Evolutionary conservation across 2,329 filamentous ascomycete genomes (phyloP).

Genomic region (Trichoderma sp.): DNA sequence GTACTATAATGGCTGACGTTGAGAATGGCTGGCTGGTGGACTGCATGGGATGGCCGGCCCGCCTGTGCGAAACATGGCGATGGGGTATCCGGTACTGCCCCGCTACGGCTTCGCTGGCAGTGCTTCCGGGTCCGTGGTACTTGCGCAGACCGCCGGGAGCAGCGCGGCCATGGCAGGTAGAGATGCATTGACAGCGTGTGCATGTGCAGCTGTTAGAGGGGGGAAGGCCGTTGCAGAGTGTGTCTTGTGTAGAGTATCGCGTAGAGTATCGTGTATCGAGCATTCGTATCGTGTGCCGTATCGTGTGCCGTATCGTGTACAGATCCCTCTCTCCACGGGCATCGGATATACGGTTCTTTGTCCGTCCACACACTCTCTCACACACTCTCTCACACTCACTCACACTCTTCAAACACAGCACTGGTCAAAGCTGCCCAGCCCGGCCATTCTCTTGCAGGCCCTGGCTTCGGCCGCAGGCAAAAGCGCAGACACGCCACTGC

Average conservation of each 20-base stretch:
- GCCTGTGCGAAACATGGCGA: conserved; percentile 1
- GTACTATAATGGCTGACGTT: no score
- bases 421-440: no score
- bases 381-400: no score
- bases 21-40: no score
- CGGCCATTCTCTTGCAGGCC: background rate
- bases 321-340: background rate
- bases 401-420: background rate
- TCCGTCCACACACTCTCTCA: background rate
- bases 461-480: background rate
- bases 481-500: conserved; percentile 3
- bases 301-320: background rate
- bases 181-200: background rate
- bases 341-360: background rate
- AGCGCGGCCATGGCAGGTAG: background rate
- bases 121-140: conserved; percentile 19
- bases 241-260: background rate
- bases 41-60: background rate
- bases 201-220: background rate
- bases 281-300: background rate
- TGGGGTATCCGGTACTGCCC: conserved; percentile 12
- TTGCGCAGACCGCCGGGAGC: conserved; percentile 17
- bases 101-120: conserved; percentile 5
- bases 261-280: background rate
- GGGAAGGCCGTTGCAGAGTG: no score